Conservation (phyloP, 2,329 filamentous ascomycete species). For the Trichoderma gracile region DNA sequence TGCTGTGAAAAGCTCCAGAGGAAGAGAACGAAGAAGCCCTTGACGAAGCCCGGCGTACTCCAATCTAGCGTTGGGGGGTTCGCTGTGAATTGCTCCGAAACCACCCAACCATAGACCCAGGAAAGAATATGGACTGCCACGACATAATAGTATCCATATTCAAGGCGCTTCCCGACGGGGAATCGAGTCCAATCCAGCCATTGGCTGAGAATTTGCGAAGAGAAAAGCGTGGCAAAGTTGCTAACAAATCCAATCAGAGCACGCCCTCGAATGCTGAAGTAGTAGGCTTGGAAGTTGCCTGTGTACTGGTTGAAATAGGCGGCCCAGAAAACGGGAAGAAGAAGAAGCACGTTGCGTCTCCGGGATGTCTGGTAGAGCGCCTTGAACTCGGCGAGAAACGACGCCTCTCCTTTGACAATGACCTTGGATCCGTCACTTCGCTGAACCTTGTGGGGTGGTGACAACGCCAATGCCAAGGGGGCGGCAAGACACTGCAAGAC, state of each 20-base stretch:
- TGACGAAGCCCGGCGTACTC: slow-evolving; percentile 45
- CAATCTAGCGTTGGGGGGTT: slow-evolving; percentile 45
- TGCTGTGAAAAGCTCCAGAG: slow-evolving; percentile 54
- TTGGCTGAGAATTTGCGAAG: slow-evolving; percentile 47
- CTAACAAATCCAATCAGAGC: slow-evolving; percentile 49
- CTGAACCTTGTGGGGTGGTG: slow-evolving; percentile 34
- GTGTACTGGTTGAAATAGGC: slow-evolving; percentile 38
- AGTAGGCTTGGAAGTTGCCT: slow-evolving; percentile 51
- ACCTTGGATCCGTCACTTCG: slow-evolving; percentile 34
- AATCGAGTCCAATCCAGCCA: slow-evolving; percentile 46
- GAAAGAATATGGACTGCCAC: slow-evolving; percentile 47
- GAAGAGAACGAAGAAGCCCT: slow-evolving; percentile 51
- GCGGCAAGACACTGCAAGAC: slow-evolving; percentile 34
- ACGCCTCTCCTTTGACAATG: slow-evolving; percentile 29
- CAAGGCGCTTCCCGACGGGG: slow-evolving; percentile 45
- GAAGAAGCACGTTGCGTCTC: slow-evolving; percentile 30
- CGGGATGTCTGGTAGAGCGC: slow-evolving; percentile 29
- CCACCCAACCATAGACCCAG: slow-evolving; percentile 55
- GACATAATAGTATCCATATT: slow-evolving; percentile 48
- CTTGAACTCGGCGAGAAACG: slow-evolving; percentile 32
- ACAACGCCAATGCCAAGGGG: slow-evolving; percentile 34
- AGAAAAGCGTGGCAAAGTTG: slow-evolving; percentile 41
- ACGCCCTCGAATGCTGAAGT: slow-evolving; percentile 44
- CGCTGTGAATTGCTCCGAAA: slow-evolving; percentile 52
- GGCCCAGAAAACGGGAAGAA: slow-evolving; percentile 34